phyloP scores from a whole-genome alignment of 2,329 filamentous ascomycete species.

The Aureobasidium melanogenum region DNA sequence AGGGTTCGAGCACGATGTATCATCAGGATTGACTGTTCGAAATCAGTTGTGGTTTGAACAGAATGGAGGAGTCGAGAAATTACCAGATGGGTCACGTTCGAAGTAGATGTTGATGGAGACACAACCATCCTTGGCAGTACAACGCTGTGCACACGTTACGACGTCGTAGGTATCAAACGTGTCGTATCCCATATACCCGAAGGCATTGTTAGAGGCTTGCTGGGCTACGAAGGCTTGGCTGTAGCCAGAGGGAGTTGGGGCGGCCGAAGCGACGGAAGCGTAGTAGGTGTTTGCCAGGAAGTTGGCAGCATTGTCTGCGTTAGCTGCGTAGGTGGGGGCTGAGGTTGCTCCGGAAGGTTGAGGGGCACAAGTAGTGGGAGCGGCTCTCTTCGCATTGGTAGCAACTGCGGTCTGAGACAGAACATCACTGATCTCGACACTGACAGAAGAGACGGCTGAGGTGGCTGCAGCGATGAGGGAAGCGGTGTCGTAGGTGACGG shows the following conservation, averaged over 20 bases:
- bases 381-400: not conserved
- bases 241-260: slow-evolving; percentile 15
- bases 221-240: slow-evolving; percentile 14
- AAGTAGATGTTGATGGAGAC: slow-evolving; percentile 14
- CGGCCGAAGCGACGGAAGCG: slow-evolving; percentile 14
- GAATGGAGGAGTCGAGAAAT: not conserved
- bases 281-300: slow-evolving; percentile 15
- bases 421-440: slow-evolving; percentile 12
- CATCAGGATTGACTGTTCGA: slow-evolving; percentile 11
- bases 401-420: slow-evolving; percentile 7
- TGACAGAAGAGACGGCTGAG: slow-evolving; percentile 16
- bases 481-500: slow-evolving; percentile 15
- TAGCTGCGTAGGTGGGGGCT: slow-evolving; percentile 12
- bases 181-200: not conserved
- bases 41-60: not conserved
- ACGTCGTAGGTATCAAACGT: slow-evolving; percentile 11
- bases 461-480: slow-evolving; percentile 15
- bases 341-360: slow-evolving; percentile 1
- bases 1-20: slow-evolving; percentile 16
- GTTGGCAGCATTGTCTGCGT: slow-evolving; percentile 14
- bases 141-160: slow-evolving; percentile 1
- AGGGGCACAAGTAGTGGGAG: slow-evolving; percentile 1
- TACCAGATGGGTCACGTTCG: slow-evolving; percentile 12
- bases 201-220: slow-evolving; percentile 13
- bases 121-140: slow-evolving; percentile 8